These are phyloP conservation scores for Pythium aristosporum DNA, from an alignment of 352 stramenopile species.

Conservation along the genomic window DNA sequence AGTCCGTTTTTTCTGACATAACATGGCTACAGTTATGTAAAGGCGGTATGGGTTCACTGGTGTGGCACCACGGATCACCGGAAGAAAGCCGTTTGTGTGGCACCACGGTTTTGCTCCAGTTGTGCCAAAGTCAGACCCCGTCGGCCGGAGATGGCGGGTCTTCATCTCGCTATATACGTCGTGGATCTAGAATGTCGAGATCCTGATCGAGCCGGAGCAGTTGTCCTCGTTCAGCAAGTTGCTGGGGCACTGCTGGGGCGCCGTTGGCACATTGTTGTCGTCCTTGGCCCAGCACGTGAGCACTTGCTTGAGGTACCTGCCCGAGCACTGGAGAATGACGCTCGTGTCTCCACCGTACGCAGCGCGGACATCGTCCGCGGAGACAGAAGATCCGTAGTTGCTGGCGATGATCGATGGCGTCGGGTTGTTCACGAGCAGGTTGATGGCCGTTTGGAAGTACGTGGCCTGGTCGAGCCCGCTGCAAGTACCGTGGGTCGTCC, in stretches of 20 bases:
- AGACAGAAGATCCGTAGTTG: slow-evolving; percentile 49
- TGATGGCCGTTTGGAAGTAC: slow-evolving; percentile 82
- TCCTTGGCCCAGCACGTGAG: slow-evolving; percentile 74
- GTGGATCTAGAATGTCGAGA: slow-evolving; percentile 38
- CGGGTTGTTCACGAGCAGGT: slow-evolving; percentile 52
- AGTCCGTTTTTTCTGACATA: neutral
- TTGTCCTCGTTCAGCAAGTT: slow-evolving; percentile 69
- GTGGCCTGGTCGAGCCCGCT: slow-evolving; percentile 72
- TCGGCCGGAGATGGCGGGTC: too few relatives aligned
- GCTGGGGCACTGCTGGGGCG: slow-evolving; percentile 41
- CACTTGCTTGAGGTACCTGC: slow-evolving; percentile 48
- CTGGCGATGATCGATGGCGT: slow-evolving; percentile 59
- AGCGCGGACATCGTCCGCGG: slow-evolving; percentile 30
- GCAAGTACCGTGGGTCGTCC: slow-evolving; percentile 91
- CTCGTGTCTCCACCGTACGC: slow-evolving; percentile 22
- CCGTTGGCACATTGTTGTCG: slow-evolving; percentile 41
- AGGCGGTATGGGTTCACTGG: too few relatives aligned
- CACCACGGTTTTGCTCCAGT: too few relatives aligned
- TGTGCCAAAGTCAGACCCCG: too few relatives aligned
- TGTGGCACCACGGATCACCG: neutral
- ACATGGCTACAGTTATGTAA: slow-evolving; percentile 11
- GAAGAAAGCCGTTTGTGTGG: too few relatives aligned
- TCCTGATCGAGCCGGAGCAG: slow-evolving; percentile 47
- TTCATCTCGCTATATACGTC: neutral
- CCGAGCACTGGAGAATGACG: slow-evolving; percentile 41